Evolutionary conservation across 2,329 filamentous ascomycete genomes (phyloP), one percentile per base, ranked within the genome.

Genomic region (Scytalidium lignicola): DNA sequence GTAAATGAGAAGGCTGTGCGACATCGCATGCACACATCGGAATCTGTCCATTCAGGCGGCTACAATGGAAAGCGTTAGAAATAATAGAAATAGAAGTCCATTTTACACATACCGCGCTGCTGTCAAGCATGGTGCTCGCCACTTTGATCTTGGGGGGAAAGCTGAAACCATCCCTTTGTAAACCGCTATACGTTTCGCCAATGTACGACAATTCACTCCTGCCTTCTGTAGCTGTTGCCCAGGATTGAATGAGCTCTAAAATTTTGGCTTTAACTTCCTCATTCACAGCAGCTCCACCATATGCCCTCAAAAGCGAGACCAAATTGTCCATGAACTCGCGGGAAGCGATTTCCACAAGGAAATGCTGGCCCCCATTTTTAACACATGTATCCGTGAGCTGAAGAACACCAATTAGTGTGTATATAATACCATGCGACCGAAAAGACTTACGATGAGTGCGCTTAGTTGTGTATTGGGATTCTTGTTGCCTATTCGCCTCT

Each of bases 291-390:
- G 80, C 83, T 17, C 71, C 69, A 2, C 88, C 88, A 45, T 87
- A 84, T 17, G 88, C 86, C 65, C 92, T 91, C 26, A 99, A 78
- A 15, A 99, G 77, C 28, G 92, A 96, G 17, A 89, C 86, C 46
- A 99, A 73, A 65, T 96, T 96, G 71, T 99, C 93, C 87, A 99
- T 95, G 64, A 97, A 99, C 72, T 99, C 93, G 55, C 91, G 83
- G 17, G 92, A 96, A 39, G 93, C 92, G 59, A 99, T 93, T 72
- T 99, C 93, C 57, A 85, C 79, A 44, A 99, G 83, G 69, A 99
- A 99, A 70, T 99, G 93, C 37, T 86, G 81, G 59, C 93, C 93
- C 51, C 93, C 93, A 74, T 99, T 99, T 74, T 99, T 99, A 53
- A 97, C 90, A 66, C 93, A 99, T 1, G 93, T 97, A 72, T 99